phyloP scores from a whole-genome alignment of 805 yeast species.

The Kockiozyma suomiensis region DNA sequence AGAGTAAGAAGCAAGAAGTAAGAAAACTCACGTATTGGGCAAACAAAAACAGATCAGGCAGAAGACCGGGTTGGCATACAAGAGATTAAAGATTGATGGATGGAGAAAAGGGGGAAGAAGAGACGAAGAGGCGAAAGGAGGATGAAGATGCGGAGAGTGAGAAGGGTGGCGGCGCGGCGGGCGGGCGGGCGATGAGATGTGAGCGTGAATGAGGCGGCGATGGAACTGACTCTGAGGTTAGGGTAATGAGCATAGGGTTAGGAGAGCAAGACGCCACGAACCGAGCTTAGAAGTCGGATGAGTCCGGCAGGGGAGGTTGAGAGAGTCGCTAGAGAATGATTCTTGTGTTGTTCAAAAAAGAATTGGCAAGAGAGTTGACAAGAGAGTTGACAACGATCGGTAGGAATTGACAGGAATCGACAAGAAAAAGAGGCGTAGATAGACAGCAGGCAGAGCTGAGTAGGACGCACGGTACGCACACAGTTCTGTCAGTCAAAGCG shows the following conservation, averaged over 20 bases:
- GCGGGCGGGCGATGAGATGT: conserved; percentile 15
- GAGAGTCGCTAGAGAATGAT: too few relatives aligned
- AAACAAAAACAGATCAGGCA: not conserved
- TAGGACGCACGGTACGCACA: too few relatives aligned
- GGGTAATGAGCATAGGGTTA: conserved; percentile 19
- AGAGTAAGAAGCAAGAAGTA: not conserved
- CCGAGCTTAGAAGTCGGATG: not conserved
- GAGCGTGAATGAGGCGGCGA: conserved; percentile 11
- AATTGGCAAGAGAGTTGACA: not conserved
- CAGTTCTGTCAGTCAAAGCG: too few relatives aligned
- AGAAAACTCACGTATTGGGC: not conserved
- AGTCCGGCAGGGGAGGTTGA: not conserved
- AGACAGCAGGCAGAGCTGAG: not conserved
- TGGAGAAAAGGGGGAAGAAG: conserved; percentile 4
- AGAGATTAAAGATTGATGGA: not conserved
- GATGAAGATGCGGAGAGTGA: not conserved
- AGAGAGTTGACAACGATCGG: too few relatives aligned
- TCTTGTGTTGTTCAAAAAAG: not conserved
- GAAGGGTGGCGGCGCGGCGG: conserved; percentile 17
- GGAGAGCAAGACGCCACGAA: not conserved
- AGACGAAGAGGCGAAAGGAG: conserved; percentile 3
- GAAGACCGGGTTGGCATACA: not conserved
- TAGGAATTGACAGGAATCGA: too few relatives aligned
- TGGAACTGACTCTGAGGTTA: conserved; percentile 1
- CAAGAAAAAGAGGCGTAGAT: not conserved